Base-by-base conservation (phyloP, 441 rosid genomes). In the Gossypium trilobum region DNA sequence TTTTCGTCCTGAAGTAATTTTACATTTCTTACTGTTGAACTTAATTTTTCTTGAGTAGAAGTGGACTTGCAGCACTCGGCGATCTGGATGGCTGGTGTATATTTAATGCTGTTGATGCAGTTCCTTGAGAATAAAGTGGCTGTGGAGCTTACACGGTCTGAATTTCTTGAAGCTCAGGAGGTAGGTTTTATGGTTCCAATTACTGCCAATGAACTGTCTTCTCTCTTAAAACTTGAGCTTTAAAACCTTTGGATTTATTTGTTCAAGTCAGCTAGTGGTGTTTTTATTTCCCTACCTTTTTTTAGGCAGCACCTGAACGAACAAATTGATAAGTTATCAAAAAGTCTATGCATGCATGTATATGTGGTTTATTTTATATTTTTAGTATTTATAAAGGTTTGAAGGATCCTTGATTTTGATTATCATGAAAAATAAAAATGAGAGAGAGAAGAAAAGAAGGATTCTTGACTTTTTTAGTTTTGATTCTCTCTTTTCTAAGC, bases 81-180 rank as follows among this genome's bases (percentile, higher is more conserved):
- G 71, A 92, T 95, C 71, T 89, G 97, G 97, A 95, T 91, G 93
- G 96, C 94, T 81, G 91, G 97, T 70, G 88, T 95, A 61, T 92
- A 91, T 80, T 84, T 95, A 68, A 85, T 89, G 93, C 85, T 95
- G 58, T 77, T 92, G 72, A 89, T 95, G 96, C 99, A 95, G 73
- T 95, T 92, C 80, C 91, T 92, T 73, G 99, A 95, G 85, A 92
- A 92, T 86, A 91, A 85, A 83, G 97, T 92, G 73, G 94, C 97
- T 52, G 80, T 92, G 82, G 99, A 95, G 85, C 97, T 95, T 78
- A 95, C 97, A 8, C 87, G 97, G 63, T 90, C 97, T 69, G 99
- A 89, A 74, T 95, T 89, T 84, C 88, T 88, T 36, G 93, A 86
- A 81, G 97, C 97, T 64, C 91, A 88, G 75, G 91, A 92, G 95